Evolutionary conservation across 257 asterid genomes (phyloP).

Genomic region (Capsicum rhomboideum): DNA sequence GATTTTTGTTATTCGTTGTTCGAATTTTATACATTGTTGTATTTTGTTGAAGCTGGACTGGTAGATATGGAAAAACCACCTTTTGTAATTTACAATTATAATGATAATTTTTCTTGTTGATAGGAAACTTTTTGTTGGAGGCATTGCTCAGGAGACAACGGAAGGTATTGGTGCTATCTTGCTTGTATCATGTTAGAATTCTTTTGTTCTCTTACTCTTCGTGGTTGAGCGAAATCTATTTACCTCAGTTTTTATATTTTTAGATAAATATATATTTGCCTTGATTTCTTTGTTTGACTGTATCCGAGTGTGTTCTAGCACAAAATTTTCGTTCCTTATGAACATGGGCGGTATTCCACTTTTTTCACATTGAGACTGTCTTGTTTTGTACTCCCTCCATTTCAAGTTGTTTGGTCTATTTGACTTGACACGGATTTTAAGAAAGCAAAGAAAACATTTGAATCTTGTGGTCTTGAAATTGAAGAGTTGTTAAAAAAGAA

Average conservation of each 20-base stretch:
- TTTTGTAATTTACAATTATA: background rate
- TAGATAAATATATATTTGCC: background rate
- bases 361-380: background rate
- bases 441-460: no score
- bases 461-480: no score
- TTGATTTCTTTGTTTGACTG: background rate
- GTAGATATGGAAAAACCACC: background rate
- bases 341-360: background rate
- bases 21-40: background rate
- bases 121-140: constrained; percentile 97
- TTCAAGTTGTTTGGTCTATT: no score
- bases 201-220: background rate
- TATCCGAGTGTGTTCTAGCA: background rate
- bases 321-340: background rate
- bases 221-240: background rate
- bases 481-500: no score
- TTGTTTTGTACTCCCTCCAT: background rate
- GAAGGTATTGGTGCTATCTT: constrained; percentile 46
- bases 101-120: constrained; percentile 40
- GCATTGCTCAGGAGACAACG: constrained; percentile 98
- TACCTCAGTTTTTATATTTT: background rate
- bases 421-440: no score
- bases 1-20: no score
- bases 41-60: background rate
- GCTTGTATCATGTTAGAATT: background rate